These are phyloP conservation scores for Geotrichum macrosporum DNA, from an alignment of 1,139 yeast species.

Conservation along the genomic window DNA sequence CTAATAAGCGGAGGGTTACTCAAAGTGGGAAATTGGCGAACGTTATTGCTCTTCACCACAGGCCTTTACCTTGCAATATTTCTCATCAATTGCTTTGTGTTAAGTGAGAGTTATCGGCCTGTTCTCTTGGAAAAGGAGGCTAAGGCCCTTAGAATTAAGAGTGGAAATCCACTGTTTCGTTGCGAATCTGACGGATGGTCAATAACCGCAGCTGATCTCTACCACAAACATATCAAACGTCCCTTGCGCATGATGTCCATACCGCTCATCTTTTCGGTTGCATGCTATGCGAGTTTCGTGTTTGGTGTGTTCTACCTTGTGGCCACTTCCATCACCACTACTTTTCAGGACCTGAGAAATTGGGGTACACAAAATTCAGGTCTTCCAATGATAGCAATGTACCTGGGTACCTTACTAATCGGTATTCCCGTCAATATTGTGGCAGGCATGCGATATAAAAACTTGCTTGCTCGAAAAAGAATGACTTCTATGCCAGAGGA, in stretches of 20 bases:
- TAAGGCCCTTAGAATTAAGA: constrained; percentile 49
- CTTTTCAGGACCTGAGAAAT: constrained; percentile 36
- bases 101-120: constrained; percentile 76
- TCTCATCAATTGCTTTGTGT: constrained; percentile 42
- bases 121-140: constrained; percentile 58
- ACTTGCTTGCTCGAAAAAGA: constrained; percentile 37
- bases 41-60: constrained; percentile 61
- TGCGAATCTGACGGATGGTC: constrained; percentile 45
- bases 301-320: constrained; percentile 45
- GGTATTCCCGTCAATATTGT: constrained; percentile 47
- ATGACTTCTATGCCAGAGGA: constrained; percentile 55
- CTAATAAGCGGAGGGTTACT: constrained; percentile 58
- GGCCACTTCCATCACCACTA: constrained; percentile 41
- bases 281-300: constrained; percentile 45
- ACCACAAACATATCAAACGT: constrained; percentile 40
- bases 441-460: constrained; percentile 37
- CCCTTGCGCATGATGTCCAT: constrained; percentile 46
- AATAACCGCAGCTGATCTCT: constrained; percentile 40
- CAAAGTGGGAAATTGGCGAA: constrained; percentile 50
- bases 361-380: constrained; percentile 47
- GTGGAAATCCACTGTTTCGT: constrained; percentile 51
- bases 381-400: constrained; percentile 53
- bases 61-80: constrained; percentile 61
- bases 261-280: constrained; percentile 44
- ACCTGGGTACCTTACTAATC: constrained; percentile 48